Conservation (phyloP, 1,284 basidiomycete genomes). For the Phylloporus sp. region DNA sequence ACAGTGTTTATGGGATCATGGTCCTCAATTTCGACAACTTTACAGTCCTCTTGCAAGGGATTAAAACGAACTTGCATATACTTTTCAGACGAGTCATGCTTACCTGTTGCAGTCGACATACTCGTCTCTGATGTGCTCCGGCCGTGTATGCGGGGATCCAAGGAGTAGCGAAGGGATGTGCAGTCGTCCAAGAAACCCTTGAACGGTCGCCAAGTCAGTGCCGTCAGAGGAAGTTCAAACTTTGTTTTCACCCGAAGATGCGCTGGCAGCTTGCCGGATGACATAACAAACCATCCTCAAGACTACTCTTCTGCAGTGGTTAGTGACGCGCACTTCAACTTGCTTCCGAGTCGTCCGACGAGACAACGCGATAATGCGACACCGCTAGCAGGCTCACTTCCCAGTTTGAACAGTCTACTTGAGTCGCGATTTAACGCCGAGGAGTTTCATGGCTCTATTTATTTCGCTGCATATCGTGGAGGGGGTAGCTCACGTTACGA, state of each 20-base stretch:
- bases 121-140: not conserved
- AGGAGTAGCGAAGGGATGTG: not conserved
- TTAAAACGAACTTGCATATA: not conserved
- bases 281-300: not conserved
- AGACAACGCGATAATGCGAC: no score
- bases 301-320: no score
- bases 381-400: no score
- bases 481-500: no score
- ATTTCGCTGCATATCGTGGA: no score
- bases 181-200: not conserved
- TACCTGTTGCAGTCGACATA: constrained; percentile 5
- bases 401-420: no score
- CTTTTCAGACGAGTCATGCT: not conserved
- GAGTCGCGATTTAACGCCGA: no score
- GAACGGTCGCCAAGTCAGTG: not conserved
- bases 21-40: constrained; percentile 20
- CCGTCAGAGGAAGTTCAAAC: constrained; percentile 1
- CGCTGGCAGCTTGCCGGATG: not conserved
- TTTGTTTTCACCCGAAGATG: not conserved
- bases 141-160: not conserved
- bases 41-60: constrained; percentile 5
- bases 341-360: no score
- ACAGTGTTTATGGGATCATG: constrained; percentile 11
- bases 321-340: no score
- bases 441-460: no score